phyloP scores from a whole-genome alignment of 169 alveolate species.

The Eimeria maxima region DNA sequence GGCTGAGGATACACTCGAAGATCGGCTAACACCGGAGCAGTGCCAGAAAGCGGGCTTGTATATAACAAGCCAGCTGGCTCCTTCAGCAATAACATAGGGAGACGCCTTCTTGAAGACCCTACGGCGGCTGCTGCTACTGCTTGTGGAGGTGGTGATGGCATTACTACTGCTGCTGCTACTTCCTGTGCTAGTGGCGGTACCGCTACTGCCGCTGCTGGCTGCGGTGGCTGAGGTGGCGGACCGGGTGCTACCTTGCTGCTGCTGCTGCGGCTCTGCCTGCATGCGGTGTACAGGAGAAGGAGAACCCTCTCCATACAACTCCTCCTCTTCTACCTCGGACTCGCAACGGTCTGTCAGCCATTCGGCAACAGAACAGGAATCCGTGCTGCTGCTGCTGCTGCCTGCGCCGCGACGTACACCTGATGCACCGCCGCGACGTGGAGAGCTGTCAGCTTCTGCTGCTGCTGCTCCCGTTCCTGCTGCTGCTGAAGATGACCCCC shows the following conservation, averaged over 20 bases:
- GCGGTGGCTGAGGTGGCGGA: not conserved
- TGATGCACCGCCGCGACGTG: not conserved
- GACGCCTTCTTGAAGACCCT: constrained; percentile 84
- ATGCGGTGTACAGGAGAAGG: not conserved
- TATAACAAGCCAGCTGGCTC: constrained; percentile 87
- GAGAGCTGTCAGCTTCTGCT: not conserved
- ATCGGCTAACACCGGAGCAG: constrained; percentile 87
- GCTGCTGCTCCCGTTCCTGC: constrained; percentile 17
- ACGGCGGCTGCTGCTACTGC: constrained; percentile 72
- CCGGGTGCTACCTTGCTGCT: not conserved
- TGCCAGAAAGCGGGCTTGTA: constrained; percentile 89
- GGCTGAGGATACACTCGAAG: constrained; percentile 78
- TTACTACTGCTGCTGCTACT: constrained; percentile 20
- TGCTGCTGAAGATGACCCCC: constrained; percentile 10
- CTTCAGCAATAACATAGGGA: constrained; percentile 88
- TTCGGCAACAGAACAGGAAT: not conserved
- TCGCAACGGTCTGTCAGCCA: not conserved
- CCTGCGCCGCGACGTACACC: not conserved
- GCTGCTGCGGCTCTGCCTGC: constrained; percentile 8
- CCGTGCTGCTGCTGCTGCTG: constrained; percentile 11
- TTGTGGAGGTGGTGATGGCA: constrained; percentile 16
- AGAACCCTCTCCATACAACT: not conserved
- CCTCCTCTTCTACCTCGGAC: not conserved
- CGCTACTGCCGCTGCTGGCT: not conserved
- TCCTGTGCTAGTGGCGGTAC: constrained; percentile 44